These are phyloP conservation scores for Paraphaeosphaeria sporulosa DNA, from an alignment of 2,329 filamentous ascomycete genomes.

Conservation along the genomic window DNA sequence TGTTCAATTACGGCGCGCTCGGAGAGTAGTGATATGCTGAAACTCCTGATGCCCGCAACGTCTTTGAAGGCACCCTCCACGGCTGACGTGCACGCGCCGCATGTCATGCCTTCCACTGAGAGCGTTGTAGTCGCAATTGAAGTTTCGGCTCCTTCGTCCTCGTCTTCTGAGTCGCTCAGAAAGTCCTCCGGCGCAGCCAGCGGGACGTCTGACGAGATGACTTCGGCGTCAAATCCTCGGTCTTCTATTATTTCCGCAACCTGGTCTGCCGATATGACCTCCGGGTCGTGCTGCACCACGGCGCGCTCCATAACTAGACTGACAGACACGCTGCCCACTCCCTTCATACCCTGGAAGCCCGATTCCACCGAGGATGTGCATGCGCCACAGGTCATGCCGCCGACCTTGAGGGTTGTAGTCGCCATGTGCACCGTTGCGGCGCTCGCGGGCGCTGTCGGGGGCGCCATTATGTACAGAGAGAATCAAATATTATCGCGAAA, in stretches of 20 bases:
- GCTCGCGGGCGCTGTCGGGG: slow-evolving; percentile 24
- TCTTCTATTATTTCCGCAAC: slow-evolving; percentile 90
- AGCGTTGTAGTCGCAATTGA: slow-evolving; percentile 72
- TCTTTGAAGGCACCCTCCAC: slow-evolving; percentile 82
- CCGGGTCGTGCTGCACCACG: slow-evolving; percentile 88
- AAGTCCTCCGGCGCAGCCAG: slow-evolving; percentile 54
- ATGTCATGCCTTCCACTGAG: slow-evolving; percentile 88
- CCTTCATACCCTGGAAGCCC: slow-evolving; percentile 82
- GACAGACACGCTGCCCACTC: slow-evolving; percentile 86
- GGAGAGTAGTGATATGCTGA: slow-evolving; percentile 83
- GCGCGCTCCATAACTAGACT: slow-evolving; percentile 95
- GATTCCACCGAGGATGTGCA: slow-evolving; percentile 96
- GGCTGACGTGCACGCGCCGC: slow-evolving; percentile 86
- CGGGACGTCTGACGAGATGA: slow-evolving; percentile 82
- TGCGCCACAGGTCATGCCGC: slow-evolving; percentile 87
- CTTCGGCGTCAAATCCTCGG: slow-evolving; percentile 86
- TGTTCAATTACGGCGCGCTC: slow-evolving; percentile 88
- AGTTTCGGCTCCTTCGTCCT: slow-evolving; percentile 37
- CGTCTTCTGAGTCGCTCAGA: slow-evolving; percentile 45
- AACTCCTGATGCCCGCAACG: slow-evolving; percentile 74
- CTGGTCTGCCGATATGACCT: slow-evolving; percentile 74
- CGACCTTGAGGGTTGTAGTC: slow-evolving; percentile 88
- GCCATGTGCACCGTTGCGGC: slow-evolving; percentile 68
- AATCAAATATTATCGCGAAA: slow-evolving; percentile 14
- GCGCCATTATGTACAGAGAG: slow-evolving; percentile 33